These are phyloP conservation scores for Glycine tomentella DNA, from an alignment of 306 rosid genomes.

Conservation along the genomic window DNA sequence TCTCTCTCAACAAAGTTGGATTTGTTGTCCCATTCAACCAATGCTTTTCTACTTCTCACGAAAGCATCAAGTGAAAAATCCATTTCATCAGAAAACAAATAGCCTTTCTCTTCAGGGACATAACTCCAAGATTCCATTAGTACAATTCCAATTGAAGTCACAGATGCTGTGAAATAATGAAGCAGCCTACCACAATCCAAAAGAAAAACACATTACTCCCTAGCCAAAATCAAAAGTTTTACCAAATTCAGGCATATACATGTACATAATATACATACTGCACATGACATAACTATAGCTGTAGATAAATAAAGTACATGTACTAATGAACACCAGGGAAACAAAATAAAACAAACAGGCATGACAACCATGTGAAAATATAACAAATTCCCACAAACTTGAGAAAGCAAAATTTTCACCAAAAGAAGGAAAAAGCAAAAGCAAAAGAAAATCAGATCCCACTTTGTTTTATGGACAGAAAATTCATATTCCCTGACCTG, in stretches of 20 bases:
- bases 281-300: conserved; percentile 12
- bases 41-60: conserved; percentile 55
- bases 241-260: conserved; percentile 32
- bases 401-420: conserved; percentile 11
- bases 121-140: conserved; percentile 82
- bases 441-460: conserved; percentile 41
- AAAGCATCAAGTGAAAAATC: conserved; percentile 69
- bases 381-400: conserved; percentile 31
- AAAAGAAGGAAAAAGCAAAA: conserved; percentile 9
- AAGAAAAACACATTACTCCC: conserved; percentile 42
- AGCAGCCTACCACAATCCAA: conserved; percentile 51
- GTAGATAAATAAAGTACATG: conserved; percentile 28
- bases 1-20: conserved; percentile 52
- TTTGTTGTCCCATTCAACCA: conserved; percentile 66
- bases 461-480: conserved; percentile 27
- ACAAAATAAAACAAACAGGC: too few species aligned
- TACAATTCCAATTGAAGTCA: background rate
- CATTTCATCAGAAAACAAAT: conserved; percentile 67
- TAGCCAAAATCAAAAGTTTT: conserved; percentile 40
- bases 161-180: conserved; percentile 38
- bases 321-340: background rate
- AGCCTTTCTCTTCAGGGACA: conserved; percentile 64
- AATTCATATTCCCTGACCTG: conserved; percentile 27
- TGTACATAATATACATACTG: background rate
- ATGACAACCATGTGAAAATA: conserved; percentile 24